Evolutionary conservation across 2,329 filamentous ascomycete genomes (phyloP).

Genomic region (Sporothrix dimorphospora): DNA sequence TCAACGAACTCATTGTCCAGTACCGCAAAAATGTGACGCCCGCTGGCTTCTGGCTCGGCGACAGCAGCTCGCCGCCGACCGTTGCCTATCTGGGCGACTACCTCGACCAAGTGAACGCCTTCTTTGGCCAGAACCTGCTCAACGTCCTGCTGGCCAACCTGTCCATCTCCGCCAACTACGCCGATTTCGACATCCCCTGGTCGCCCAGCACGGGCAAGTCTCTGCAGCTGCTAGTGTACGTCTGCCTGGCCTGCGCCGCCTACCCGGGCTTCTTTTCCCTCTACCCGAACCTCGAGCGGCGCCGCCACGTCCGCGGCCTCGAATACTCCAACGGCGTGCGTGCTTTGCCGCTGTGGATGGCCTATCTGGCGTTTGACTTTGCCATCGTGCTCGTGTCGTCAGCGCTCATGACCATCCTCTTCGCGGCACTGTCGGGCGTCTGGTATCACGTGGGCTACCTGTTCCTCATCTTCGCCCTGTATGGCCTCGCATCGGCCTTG

Average conservation of each 20-base stretch:
- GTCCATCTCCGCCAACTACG: conserved; percentile 71
- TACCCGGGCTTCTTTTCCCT: conserved; percentile 87
- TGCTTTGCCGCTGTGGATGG: conserved; percentile 79
- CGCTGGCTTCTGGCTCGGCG: conserved; percentile 78
- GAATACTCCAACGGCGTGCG: conserved; percentile 92
- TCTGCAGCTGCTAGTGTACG: conserved; percentile 79
- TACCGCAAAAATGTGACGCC: conserved; percentile 71
- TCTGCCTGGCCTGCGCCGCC: conserved; percentile 74
- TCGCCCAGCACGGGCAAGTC: conserved; percentile 69
- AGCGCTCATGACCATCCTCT: conserved; percentile 69
- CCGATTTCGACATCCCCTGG: conserved; percentile 76
- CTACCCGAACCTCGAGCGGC: conserved; percentile 83
- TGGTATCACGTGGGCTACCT: conserved; percentile 84
- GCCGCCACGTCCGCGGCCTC: conserved; percentile 77
- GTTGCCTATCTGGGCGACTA: conserved; percentile 72
- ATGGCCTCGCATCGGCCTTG: conserved; percentile 76
- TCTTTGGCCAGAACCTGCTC: conserved; percentile 68
- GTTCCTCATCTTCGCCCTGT: conserved; percentile 79
- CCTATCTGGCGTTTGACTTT: conserved; percentile 82
- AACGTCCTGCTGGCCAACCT: conserved; percentile 68
- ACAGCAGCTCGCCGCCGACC: conserved; percentile 61
- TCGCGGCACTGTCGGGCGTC: conserved; percentile 63
- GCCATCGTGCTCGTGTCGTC: conserved; percentile 69
- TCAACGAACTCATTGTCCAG: conserved; percentile 65
- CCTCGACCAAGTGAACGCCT: conserved; percentile 55